Conservation (phyloP, 371 early-diverging fungal genomes). For the Mucor mucedo region DNA sequence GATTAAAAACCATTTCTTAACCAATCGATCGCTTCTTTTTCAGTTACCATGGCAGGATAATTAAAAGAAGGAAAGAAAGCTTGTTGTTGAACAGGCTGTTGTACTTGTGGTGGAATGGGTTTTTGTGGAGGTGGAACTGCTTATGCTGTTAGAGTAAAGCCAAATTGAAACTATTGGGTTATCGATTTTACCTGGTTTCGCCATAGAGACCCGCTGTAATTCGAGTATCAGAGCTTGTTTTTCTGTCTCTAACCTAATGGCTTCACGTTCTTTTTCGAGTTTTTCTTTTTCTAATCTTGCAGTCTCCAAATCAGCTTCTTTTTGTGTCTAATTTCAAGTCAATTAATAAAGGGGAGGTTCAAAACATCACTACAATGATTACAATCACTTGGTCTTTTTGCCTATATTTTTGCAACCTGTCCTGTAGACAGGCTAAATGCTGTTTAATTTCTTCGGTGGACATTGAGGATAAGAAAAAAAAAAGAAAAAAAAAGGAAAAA, state of each 20-base stretch:
- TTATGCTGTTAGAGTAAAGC: neutral
- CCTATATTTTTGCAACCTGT: conserved; percentile 26
- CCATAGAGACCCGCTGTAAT: conserved; percentile 15
- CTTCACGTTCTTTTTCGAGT: conserved; percentile 26
- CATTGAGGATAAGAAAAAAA: neutral
- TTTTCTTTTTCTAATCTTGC: conserved; percentile 30
- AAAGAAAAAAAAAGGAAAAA: conserved; percentile 1
- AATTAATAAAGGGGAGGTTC: conserved; percentile 22
- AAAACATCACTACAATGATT: neutral
- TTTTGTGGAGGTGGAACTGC: conserved; percentile 1
- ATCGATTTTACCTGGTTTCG: neutral
- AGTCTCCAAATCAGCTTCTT: conserved; percentile 44
- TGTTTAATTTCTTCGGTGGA: conserved; percentile 4
- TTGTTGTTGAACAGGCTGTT: conserved; percentile 9
- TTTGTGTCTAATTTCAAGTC: conserved; percentile 61
- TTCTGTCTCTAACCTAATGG: conserved; percentile 21
- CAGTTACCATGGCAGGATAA: conserved; percentile 32
- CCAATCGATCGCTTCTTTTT: conserved; percentile 49
- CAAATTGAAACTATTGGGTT: neutral
- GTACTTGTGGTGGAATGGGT: conserved; percentile 6
- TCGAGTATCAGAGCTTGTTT: conserved; percentile 24
- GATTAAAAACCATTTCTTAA: conserved; percentile 31
- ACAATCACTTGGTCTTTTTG: conserved; percentile 28
- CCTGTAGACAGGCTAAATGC: conserved; percentile 11
- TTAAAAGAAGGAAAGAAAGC: conserved; percentile 20